Percentiles rank a stretch among this genome's conserved stretches.
Evolutionary conservation across 768 basidiomycete genomes (phyloP).

Genomic region (Trametes meyenii): DNA sequence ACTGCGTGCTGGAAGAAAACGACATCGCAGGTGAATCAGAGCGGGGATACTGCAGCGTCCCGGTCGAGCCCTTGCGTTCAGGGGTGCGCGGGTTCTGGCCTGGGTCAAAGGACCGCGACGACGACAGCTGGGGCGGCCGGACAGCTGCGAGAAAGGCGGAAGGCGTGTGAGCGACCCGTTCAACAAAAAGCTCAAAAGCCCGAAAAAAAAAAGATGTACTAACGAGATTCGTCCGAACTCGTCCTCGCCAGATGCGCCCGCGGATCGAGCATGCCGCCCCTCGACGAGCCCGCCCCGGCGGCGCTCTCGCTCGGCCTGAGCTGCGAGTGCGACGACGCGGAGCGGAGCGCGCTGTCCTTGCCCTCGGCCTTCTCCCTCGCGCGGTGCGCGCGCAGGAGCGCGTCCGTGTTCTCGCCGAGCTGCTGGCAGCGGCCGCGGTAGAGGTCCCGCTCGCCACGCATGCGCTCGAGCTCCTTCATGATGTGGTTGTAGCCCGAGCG

Average conservation of each 20-base stretch:
- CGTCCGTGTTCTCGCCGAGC: conserved; percentile 50
- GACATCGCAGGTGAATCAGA: conserved; percentile 13
- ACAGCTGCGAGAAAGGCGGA: conserved; percentile 3
- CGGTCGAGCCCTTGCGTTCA: conserved; percentile 29
- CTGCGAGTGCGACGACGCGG: conserved; percentile 35
- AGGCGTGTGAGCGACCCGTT: not conserved
- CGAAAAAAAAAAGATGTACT: conserved; percentile 13
- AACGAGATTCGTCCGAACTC: conserved; percentile 41
- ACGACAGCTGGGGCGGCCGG: conserved; percentile 18
- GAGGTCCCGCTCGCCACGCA: conserved; percentile 77
- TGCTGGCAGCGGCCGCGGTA: conserved; percentile 44
- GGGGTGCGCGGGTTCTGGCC: conserved; percentile 20
- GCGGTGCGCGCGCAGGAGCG: conserved; percentile 35
- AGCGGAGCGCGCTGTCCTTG: conserved; percentile 32
- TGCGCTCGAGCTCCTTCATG: conserved; percentile 83
- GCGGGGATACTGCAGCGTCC: conserved; percentile 11
- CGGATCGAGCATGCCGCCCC: conserved; percentile 30
- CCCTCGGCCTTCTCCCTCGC: conserved; percentile 35
- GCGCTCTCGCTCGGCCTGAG: conserved; percentile 31
- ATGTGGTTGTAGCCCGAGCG: conserved; percentile 78
- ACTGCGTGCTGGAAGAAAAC: not conserved
- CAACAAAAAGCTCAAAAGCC: not conserved
- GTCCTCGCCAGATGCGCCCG: conserved; percentile 28
- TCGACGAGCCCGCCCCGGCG: conserved; percentile 15
- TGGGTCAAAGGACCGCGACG: conserved; percentile 22